phyloP scores from a whole-genome alignment of 83 land plant species.

The Thuja plicata region DNA sequence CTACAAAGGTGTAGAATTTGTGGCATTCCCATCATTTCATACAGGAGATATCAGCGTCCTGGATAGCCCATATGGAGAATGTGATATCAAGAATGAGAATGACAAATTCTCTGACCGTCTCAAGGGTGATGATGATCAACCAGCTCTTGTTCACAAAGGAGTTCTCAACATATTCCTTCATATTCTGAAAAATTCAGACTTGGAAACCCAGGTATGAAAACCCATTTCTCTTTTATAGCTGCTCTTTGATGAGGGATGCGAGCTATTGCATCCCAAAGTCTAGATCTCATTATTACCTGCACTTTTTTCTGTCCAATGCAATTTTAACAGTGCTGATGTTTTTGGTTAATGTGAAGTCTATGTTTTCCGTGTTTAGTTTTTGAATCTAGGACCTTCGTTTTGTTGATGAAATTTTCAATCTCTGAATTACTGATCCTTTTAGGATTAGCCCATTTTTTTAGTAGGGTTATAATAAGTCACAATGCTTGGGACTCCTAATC shows the following conservation, averaged over 20 bases:
- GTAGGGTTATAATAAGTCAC: too few species aligned
- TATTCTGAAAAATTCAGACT: neutral
- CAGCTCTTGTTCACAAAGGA: slow-evolving; percentile 6
- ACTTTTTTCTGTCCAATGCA: neutral
- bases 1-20: neutral
- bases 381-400: too few species aligned
- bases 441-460: too few species aligned
- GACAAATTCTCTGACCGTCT: neutral
- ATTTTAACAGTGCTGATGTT: neutral
- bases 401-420: too few species aligned
- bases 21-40: neutral
- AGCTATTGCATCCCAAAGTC: neutral
- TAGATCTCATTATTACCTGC: neutral
- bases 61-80: neutral
- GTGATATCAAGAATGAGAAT: neutral
- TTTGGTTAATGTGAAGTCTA: neutral
- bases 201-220: neutral
- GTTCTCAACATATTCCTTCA: neutral
- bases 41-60: neutral
- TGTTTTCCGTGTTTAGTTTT: neutral
- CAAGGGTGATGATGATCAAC: slow-evolving; percentile 2
- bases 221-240: neutral
- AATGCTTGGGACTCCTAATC: too few species aligned
- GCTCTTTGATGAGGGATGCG: neutral
- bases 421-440: too few species aligned